Evolutionary conservation across 2,329 filamentous ascomycete species (phyloP), one percentile per base, ranked within the genome.

Genomic region (Exutisphaerella laricina): DNA sequence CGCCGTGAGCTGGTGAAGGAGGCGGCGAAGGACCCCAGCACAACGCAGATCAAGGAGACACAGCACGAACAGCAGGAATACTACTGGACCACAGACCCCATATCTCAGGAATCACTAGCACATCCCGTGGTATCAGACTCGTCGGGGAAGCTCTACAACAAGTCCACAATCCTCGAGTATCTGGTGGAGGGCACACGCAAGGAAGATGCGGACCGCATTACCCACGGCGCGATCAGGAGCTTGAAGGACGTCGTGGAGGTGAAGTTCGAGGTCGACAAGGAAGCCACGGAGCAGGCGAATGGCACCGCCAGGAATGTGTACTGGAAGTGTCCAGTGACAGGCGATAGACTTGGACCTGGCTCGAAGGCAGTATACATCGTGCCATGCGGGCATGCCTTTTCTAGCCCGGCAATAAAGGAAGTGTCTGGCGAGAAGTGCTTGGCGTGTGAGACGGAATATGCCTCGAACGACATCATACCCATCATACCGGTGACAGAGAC

Each of bases 1-100:
- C 86, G 94, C 22, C 85, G 88, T 60, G 94, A 98, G 67, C 85
- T 98, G 33, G 92, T 98, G 65, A 94, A 94, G 68, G 84, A 90
- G 66, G 88, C 89, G 20, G 88, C 89, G 30, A 85, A 87, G 57
- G 77, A 81, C 39, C 85, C 85, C 16, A 94, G 85, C 23, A 77
- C 87, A 20, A 82, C 86, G 34, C 85, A 97, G 70, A 71, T 95
- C 44, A 97, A 97, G 70, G 88, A 92, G 52, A 84, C 85, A 6
- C 84, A 84, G 53, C 80, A 84, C 61, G 90, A 96, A 66, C 85
- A 86, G 30, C 83, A 92, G 60, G 78, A 80, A 46, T 88, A 97
- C 66, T 79, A 81, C 57, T 98, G 92, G 92, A 77, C 79, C 4
- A 85, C 82, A 50, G 94, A 92, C 58, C 86, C 89, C 0, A 73